Conservation (phyloP, 2,329 filamentous ascomycete species). For the Apiospora kogelbergensis region DNA sequence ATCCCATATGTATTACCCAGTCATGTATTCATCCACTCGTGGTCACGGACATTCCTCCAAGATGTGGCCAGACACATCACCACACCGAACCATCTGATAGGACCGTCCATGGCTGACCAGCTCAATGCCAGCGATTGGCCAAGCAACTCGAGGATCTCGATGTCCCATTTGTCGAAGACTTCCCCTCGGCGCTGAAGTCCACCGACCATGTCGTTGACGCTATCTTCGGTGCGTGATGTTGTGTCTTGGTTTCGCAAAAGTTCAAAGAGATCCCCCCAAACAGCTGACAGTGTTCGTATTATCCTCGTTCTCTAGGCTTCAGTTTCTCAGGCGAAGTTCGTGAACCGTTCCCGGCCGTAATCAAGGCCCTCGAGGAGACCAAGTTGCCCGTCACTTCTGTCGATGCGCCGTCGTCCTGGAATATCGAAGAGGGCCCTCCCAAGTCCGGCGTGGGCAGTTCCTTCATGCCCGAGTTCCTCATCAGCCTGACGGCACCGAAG, state of each 20-base stretch:
- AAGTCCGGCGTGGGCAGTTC: conserved; percentile 71
- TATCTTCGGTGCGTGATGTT: conserved; percentile 69
- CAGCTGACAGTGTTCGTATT: conserved; percentile 13
- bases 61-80: neutral
- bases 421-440: conserved; percentile 85
- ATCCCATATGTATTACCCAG: neutral
- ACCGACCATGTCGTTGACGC: conserved; percentile 87
- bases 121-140: conserved; percentile 62
- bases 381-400: conserved; percentile 80
- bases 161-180: conserved; percentile 83
- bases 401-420: conserved; percentile 92
- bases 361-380: conserved; percentile 72
- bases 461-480: conserved; percentile 77
- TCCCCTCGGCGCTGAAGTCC: conserved; percentile 62
- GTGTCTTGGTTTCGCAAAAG: conserved; percentile 4
- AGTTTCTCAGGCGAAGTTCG: conserved; percentile 89
- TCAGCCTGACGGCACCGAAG: conserved; percentile 93
- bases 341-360: conserved; percentile 85
- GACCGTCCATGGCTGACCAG: neutral
- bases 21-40: neutral
- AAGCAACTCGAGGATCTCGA: conserved; percentile 83
- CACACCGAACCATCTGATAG: neutral
- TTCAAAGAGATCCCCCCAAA: neutral
- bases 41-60: no score
- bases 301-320: conserved; percentile 60